Evolutionary conservation across 306 rosid species (phyloP).

Genomic region (Sechiopsis laciniata): DNA sequence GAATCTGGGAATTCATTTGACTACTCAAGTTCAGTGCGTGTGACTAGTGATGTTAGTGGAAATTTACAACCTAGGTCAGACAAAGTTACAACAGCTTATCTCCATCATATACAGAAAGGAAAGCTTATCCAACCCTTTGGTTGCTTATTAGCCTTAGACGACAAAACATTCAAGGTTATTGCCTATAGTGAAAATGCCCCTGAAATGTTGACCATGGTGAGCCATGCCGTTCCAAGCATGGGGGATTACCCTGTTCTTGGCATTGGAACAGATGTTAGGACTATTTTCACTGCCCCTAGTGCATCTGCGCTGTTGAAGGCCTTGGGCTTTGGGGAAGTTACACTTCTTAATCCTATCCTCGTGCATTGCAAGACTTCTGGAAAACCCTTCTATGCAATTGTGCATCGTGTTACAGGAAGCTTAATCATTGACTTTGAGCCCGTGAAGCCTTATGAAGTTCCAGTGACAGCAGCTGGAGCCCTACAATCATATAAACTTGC

Average conservation of each 20-base stretch:
- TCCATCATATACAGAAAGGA: slow-evolving; percentile 79
- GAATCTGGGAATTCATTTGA: slow-evolving; percentile 80
- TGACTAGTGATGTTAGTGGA: slow-evolving; percentile 32
- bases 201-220: slow-evolving; percentile 84
- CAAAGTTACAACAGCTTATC: slow-evolving; percentile 82
- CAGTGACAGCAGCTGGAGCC: slow-evolving; percentile 92
- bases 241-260: slow-evolving; percentile 89
- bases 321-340: slow-evolving; percentile 74
- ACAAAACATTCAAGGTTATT: slow-evolving; percentile 75
- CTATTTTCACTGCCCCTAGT: slow-evolving; percentile 73
- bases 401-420: slow-evolving; percentile 73
- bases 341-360: slow-evolving; percentile 83
- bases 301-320: slow-evolving; percentile 88
- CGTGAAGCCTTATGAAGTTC: slow-evolving; percentile 74
- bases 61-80: slow-evolving; percentile 59
- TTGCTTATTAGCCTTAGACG: slow-evolving; percentile 82
- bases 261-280: slow-evolving; percentile 68
- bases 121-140: slow-evolving; percentile 90
- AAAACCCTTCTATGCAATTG: slow-evolving; percentile 84
- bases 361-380: slow-evolving; percentile 93
- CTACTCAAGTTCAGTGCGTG: slow-evolving; percentile 76
- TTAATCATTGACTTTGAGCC: slow-evolving; percentile 90
- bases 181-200: slow-evolving; percentile 95
- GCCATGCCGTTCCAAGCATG: slow-evolving; percentile 90
- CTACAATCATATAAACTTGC: slow-evolving; percentile 90